Percentiles rank a stretch among this genome's conserved stretches.
These are phyloP conservation scores for Hemileccinum impolitum DNA, from an alignment of 768 basidiomycete species.

Conservation along the genomic window DNA sequence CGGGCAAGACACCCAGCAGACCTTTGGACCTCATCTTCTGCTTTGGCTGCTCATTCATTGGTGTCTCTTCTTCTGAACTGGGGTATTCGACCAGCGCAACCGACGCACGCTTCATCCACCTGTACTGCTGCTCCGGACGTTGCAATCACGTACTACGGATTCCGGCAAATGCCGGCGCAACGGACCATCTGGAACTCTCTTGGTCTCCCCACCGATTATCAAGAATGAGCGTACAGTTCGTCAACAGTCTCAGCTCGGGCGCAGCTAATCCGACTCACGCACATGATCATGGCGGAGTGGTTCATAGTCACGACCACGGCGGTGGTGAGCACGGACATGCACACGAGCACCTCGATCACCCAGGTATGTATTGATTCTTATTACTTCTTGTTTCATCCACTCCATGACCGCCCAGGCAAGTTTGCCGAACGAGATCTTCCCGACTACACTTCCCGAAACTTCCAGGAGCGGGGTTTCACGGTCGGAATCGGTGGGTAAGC, in stretches of 20 bases:
- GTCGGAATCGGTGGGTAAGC: constrained; percentile 96
- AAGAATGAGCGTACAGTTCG: constrained; percentile 69
- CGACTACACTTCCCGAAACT: constrained; percentile 79
- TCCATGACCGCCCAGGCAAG: constrained; percentile 56
- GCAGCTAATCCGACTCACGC: constrained; percentile 42
- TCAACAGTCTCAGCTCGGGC: constrained; percentile 56
- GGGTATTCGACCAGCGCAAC: constrained; percentile 50
- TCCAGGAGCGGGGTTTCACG: constrained; percentile 91
- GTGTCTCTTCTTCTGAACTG: constrained; percentile 44
- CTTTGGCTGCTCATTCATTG: constrained; percentile 4
- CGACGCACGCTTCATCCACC: constrained; percentile 33
- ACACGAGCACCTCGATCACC: constrained; percentile 87
- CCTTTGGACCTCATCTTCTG: constrained; percentile 42
- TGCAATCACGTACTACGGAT: no score
- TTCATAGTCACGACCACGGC: constrained; percentile 52
- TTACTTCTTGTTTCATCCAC: not conserved
- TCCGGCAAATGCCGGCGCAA: no score
- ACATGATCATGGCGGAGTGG: constrained; percentile 43
- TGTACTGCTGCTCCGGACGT: no score
- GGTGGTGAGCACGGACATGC: constrained; percentile 89
- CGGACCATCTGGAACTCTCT: no score
- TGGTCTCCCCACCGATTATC: not conserved
- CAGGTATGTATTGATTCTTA: constrained; percentile 48
- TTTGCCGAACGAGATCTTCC: constrained; percentile 91
- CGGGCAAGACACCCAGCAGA: not conserved